phyloP scores from a whole-genome alignment of 202 grass and related monocot genomes.

The Bolboschoenoplectus hybrid region DNA sequence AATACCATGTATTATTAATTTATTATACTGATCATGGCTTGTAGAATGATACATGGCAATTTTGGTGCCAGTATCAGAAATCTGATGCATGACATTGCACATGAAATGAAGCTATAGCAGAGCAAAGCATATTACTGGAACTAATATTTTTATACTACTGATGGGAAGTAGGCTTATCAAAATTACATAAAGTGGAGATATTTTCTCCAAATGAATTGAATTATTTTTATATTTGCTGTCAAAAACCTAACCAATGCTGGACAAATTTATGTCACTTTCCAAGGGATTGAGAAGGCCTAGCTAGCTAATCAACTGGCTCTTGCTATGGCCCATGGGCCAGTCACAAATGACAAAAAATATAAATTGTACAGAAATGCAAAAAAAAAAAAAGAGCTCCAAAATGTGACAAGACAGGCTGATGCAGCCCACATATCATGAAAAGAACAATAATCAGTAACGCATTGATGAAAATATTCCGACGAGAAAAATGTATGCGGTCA shows the following conservation, averaged over 20 bases:
- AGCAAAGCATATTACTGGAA: background rate
- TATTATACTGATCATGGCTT: background rate
- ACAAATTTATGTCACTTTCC: conserved; percentile 25
- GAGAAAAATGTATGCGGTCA: conserved; percentile 5
- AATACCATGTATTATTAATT: background rate
- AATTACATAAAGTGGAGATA: background rate
- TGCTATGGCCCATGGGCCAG: background rate
- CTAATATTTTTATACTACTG: background rate
- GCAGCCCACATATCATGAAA: background rate
- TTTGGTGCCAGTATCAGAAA: conserved; percentile 1
- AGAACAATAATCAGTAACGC: too few species aligned
- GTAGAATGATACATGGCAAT: background rate
- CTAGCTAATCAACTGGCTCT: background rate
- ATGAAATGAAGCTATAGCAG: background rate
- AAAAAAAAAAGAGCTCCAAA: background rate
- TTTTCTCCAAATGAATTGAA: background rate
- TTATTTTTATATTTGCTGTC: conserved; percentile 13
- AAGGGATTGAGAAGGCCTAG: conserved; percentile 19
- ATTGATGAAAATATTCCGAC: background rate
- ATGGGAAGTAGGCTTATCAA: background rate
- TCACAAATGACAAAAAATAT: background rate
- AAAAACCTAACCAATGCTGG: background rate
- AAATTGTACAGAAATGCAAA: too few species aligned
- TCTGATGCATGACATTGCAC: background rate
- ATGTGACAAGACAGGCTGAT: conserved; percentile 6